Evolutionary conservation across 495 filamentous ascomycete genomes (phyloP), one percentile per base, ranked within the genome.

Genomic region (Penicillium pulvis): DNA sequence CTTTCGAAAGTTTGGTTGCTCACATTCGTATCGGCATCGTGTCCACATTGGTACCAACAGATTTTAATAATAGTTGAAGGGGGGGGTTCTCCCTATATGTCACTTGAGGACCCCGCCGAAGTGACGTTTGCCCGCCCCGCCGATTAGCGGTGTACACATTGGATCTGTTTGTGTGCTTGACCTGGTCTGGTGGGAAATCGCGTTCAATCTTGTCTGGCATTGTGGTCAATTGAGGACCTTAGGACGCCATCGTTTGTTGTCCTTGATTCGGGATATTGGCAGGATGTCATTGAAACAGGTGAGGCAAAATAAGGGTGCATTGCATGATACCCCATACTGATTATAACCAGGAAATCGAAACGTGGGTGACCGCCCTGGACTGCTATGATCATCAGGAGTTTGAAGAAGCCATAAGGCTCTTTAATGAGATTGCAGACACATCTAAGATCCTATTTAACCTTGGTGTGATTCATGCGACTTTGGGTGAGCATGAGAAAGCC

Each of bases 381-480:
- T 87, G 89, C 67, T 99, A 98, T 77, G 94, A 99, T 75, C 90
- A 91, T 70, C 93, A 97, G 77, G 91, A 98, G 65, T 98, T 95
- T 73, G 94, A 97, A 60, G 84, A 90, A 59, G 84, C 95, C 6
- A 72, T 98, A 56, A 83, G 83, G 63, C 80, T 85, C 55, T 99
- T 98, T 68, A 89, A 90, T 51, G 80, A 78, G 55, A 97, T 98
- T 66, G 81, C 91, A 53, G 95, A 98, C 71, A 99, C 94, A 3
- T 97, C 95, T 51, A 98, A 97, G 81, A 99, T 99, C 57, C 79
- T 95, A 43, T 99, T 99, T 81, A 99, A 99, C 71, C 94, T 92
- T 75, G 94, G 95, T 53, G 94, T 99, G 49, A 98, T 99, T 71
- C 91, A 94, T 82, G 94, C 94, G 10, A 98, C 94, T 0, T 77